Evolutionary conservation across 768 basidiomycete species (phyloP).

Genomic region (Solioccasus polychromus): DNA sequence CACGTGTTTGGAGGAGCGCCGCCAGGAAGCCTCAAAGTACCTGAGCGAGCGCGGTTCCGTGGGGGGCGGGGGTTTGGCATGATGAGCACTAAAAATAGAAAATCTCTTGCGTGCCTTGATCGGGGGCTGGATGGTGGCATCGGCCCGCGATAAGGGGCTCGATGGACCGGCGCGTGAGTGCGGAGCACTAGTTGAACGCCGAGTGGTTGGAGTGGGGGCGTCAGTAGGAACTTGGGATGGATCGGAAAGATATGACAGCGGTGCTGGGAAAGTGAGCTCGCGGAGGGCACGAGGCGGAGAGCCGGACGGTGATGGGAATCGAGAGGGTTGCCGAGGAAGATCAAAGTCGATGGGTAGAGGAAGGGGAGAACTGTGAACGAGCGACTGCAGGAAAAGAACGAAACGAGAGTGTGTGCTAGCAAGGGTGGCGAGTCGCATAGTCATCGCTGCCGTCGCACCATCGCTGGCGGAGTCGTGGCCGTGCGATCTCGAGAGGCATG

Average conservation of each 20-base stretch:
- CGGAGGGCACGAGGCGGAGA: slow-evolving; percentile 36
- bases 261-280: slow-evolving; percentile 73
- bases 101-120: slow-evolving; percentile 16
- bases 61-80: slow-evolving; percentile 43
- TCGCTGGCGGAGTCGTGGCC: slow-evolving; percentile 31
- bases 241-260: slow-evolving; percentile 49
- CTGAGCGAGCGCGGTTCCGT: slow-evolving; percentile 44
- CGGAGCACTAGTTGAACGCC: background rate
- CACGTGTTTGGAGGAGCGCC: slow-evolving; percentile 29
- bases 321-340: slow-evolving; percentile 27
- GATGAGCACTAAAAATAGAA: slow-evolving; percentile 39
- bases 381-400: slow-evolving; percentile 68
- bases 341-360: slow-evolving; percentile 48
- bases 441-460: slow-evolving; percentile 15
- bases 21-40: slow-evolving; percentile 50
- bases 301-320: slow-evolving; percentile 13
- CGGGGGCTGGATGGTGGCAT: slow-evolving; percentile 5
- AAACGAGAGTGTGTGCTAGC: slow-evolving; percentile 70
- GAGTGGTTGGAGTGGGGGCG: slow-evolving; percentile 1
- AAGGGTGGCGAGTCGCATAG: slow-evolving; percentile 43
- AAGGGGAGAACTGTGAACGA: slow-evolving; percentile 59
- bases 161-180: slow-evolving; percentile 8
- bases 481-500: slow-evolving; percentile 41
- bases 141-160: slow-evolving; percentile 25
- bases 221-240: slow-evolving; percentile 13